These are phyloP conservation scores for Pelargonium myrrhifolium DNA, from an alignment of 441 rosid genomes.

Conservation along the genomic window DNA sequence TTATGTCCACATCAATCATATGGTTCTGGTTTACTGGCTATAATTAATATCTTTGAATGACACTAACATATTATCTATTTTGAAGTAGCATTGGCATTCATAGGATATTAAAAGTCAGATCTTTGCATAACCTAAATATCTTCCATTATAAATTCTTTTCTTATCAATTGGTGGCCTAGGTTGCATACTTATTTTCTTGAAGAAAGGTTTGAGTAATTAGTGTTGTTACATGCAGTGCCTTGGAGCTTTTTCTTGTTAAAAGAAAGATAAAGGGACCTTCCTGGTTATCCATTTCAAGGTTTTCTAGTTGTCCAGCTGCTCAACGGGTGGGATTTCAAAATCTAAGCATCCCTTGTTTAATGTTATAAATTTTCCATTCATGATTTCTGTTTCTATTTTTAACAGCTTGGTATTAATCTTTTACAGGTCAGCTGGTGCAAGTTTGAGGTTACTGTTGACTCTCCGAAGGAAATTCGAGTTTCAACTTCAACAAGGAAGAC, in stretches of 20 bases:
- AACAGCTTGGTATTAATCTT: slow-evolving; percentile 24
- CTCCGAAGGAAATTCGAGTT: slow-evolving; percentile 53
- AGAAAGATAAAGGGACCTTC: slow-evolving; percentile 89
- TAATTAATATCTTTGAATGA: neutral
- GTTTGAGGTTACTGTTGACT: slow-evolving; percentile 68
- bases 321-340: slow-evolving; percentile 53
- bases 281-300: slow-evolving; percentile 78
- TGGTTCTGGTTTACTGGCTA: neutral
- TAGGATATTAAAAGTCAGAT: neutral
- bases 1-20: neutral
- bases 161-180: slow-evolving; percentile 4
- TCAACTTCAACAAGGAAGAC: slow-evolving; percentile 44
- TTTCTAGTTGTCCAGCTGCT: slow-evolving; percentile 57
- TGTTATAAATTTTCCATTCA: slow-evolving; percentile 3
- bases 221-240: slow-evolving; percentile 56
- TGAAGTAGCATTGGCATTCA: neutral
- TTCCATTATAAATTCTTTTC: neutral
- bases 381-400: slow-evolving; percentile 18
- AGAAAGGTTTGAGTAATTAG: slow-evolving; percentile 8
- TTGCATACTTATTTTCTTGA: neutral
- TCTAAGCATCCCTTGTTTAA: slow-evolving; percentile 12
- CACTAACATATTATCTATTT: neutral
- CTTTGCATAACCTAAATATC: neutral
- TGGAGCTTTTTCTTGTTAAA: slow-evolving; percentile 89
- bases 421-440: slow-evolving; percentile 96